Base-by-base conservation (phyloP, 768 basidiomycete species). In the Candolleomyces aberdarensis region DNA sequence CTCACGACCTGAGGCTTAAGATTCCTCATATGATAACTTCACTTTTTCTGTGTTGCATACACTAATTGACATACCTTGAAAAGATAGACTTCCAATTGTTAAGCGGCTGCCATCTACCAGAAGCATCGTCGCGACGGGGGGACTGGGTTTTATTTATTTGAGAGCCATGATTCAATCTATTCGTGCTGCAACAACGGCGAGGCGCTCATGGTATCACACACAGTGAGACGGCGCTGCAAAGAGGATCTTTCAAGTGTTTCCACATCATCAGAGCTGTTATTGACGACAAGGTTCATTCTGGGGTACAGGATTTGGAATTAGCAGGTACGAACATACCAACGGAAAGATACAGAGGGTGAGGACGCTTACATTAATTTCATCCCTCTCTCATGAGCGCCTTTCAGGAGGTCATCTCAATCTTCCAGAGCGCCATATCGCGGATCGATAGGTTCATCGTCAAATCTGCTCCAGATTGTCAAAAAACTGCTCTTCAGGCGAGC, bases 251-350 rank as follows among this genome's bases (percentile, higher is more conserved):
- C 26, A 26, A 26, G 26, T 26, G 26, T 26, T 26, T 3, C 26
- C 26, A 26, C 3, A 2, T 26, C 26, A 3, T 26, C 26, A 26
- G 26, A 26, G 26, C 26, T 26, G 26, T 26, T n/a, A n/a, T n/a
- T n/a, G n/a, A 86, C 85, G 31, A 91, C 89, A 1, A 91, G 80
- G 67, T 92, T 88, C 85, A 89, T 88, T 73, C 87, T 88, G 26
- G 26, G 40, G 29, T 22, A 55, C 43, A n/a, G 13, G 3, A 26
- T 26, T 13, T n/a, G n/a, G 13, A 22, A 49, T 17, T 22, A 49
- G 10, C 22, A 11, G 10, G 48, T n/a, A 49, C 17, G 8, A 51
- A 19, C 15, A 20, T 47, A 1, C 19, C 41, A 8, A 22, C 26
- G 31, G 17, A 26, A 26, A 26, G 26, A 26, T 26, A 26, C 26